Base-by-base conservation (phyloP, 495 filamentous ascomycete species). In the Clavariopsis aquatica region DNA sequence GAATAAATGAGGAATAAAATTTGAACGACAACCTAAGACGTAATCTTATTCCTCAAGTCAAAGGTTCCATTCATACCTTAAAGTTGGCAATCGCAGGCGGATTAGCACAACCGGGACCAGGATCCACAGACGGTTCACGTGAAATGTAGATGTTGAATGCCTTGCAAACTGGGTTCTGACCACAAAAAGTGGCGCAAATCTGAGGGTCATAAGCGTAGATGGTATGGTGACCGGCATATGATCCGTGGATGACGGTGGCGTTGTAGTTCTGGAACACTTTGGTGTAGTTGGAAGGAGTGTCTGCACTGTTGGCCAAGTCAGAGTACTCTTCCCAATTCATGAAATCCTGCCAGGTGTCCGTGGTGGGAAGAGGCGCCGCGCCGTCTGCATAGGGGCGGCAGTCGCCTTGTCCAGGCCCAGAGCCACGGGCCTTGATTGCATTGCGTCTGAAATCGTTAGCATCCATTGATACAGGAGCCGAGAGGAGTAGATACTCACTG, bases 141-240 rank as follows among this genome's bases (percentile, higher is more conserved):
- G 29, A 45, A 24, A 56, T 49, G 51, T 28, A 63, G 29, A 63
- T 46, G 60, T 63, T 56, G 36, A 63, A 46, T 15, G 31, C 10
- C 26, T 47, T 34, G 41, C 49, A 63, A 15, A n/a, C 15, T 19
- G 31, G 19, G 9, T 26, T 9, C 2, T 45, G 20, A 36, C 46
- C 23, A 27, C 49, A 62, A 1, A 4, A 26, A 3, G 27, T 20
- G 24, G 58, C 58, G 22, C 58, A 62, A 22, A 45, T 6, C 1
- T 53, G 7, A 17, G 58, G 20, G 8, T 62, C 49, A 24, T 62
- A 62, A 34, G 6, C 31, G 20, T 23, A 22, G 12, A 62, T 23
- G 22, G 58, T 52, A 6, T 17, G 22, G 47, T 38, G 12, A 17
- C 19, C 58, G 17, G 53, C 13, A 24, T 62, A 53, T 17, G 7